phyloP scores from a whole-genome alignment of 352 stramenopile genomes.

The Thraustochytrium sp. region DNA sequence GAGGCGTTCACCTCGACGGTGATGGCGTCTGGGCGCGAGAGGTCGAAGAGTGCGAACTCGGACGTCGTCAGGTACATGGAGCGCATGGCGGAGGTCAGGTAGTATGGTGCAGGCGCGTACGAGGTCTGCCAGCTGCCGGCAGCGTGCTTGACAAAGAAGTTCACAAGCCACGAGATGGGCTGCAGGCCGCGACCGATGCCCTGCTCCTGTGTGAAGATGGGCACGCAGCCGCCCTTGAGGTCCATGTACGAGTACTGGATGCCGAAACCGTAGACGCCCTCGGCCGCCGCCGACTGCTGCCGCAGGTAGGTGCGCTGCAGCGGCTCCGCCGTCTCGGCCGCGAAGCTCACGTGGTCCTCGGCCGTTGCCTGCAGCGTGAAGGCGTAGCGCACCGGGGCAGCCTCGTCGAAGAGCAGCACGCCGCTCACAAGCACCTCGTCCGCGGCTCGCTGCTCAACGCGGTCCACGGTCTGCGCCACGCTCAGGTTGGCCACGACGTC shows the following conservation, averaged over 20 bases:
- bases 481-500: not conserved
- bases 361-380: not conserved
- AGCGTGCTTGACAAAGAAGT: constrained; percentile 40
- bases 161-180: constrained; percentile 51
- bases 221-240: constrained; percentile 50
- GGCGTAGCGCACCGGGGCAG: not conserved
- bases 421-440: not conserved
- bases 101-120: constrained; percentile 52
- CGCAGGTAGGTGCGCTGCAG: not conserved
- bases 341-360: not conserved
- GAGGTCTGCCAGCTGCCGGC: constrained; percentile 43
- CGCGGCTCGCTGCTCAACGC: not conserved
- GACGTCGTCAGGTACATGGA: constrained; percentile 48
- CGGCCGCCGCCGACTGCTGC: not conserved
- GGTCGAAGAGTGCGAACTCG: constrained; percentile 45
- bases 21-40: constrained; percentile 23
- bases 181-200: constrained; percentile 52
- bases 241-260: constrained; percentile 49
- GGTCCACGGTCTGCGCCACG: not conserved
- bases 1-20: constrained; percentile 50
- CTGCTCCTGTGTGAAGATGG: constrained; percentile 53
- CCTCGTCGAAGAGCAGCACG: not conserved
- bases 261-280: constrained; percentile 36
- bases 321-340: not conserved
- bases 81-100: constrained; percentile 49